Conservation (phyloP, 1,284 basidiomycete species). For the Sporisorium reilianum region DNA sequence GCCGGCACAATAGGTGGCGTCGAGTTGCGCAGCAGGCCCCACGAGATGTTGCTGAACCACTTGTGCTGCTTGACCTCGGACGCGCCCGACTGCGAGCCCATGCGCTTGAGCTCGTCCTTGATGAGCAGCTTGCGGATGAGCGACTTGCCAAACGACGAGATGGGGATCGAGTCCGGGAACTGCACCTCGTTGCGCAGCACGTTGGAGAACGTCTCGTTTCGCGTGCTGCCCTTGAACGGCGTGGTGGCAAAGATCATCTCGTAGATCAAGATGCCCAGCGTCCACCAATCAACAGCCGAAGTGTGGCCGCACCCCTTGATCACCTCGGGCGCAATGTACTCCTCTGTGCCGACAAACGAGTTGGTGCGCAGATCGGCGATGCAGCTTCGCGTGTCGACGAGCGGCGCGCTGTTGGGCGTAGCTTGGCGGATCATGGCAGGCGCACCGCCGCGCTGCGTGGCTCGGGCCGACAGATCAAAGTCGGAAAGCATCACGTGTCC, state of each 20-base stretch:
- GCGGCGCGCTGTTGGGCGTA: slow-evolving; percentile 88
- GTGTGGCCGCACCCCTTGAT: slow-evolving; percentile 98
- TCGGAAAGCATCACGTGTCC: slow-evolving; percentile 99
- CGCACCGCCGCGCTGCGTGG: slow-evolving; percentile 78
- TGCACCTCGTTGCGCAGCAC: slow-evolving; percentile 87
- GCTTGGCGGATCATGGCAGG: slow-evolving; percentile 90
- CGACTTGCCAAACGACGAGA: slow-evolving; percentile 84
- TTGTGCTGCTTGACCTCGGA: slow-evolving; percentile 99
- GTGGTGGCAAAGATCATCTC: slow-evolving; percentile 99
- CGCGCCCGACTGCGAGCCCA: slow-evolving; percentile 92
- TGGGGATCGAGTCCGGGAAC: slow-evolving; percentile 87
- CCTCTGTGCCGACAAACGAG: slow-evolving; percentile 98
- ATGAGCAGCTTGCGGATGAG: slow-evolving; percentile 87
- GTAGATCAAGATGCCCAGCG: slow-evolving; percentile 96
- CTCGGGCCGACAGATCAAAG: slow-evolving; percentile 97
- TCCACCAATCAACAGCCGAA: slow-evolving; percentile 99
- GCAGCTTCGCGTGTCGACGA: slow-evolving; percentile 96
- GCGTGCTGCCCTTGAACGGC: slow-evolving; percentile 95
- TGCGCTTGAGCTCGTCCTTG: slow-evolving; percentile 89
- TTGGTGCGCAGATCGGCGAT: slow-evolving; percentile 98
- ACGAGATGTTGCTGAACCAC: slow-evolving; percentile 96
- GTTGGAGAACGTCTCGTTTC: slow-evolving; percentile 95
- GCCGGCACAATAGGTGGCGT: slow-evolving; percentile 92
- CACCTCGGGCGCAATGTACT: slow-evolving; percentile 99
- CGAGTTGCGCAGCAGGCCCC: slow-evolving; percentile 93